Percentiles rank a stretch among this genome's conserved stretches.
These are phyloP conservation scores for Aspergillus olivimuriae DNA, from an alignment of 495 filamentous ascomycete genomes.

Conservation along the genomic window DNA sequence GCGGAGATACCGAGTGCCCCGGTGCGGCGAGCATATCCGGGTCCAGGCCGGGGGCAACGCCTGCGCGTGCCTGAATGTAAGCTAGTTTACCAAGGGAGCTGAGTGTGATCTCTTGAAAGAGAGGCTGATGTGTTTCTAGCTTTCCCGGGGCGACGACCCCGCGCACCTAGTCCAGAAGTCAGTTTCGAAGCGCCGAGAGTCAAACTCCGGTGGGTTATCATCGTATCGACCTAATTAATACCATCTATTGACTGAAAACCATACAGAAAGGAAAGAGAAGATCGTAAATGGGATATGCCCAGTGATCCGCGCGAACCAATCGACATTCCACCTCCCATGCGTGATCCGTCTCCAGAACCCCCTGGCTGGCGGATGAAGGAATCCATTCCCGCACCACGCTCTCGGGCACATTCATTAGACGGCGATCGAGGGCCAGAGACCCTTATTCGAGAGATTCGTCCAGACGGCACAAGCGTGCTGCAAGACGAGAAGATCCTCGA, in stretches of 20 bases:
- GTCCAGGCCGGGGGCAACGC: slow-evolving; percentile 1
- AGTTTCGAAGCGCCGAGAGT: slow-evolving; percentile 10
- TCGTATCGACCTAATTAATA: too few species aligned
- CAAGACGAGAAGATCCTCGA: slow-evolving; percentile 11
- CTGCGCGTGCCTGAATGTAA: slow-evolving; percentile 5
- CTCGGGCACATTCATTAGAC: slow-evolving; percentile 4
- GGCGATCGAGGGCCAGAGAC: slow-evolving; percentile 7
- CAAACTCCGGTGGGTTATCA: slow-evolving; percentile 8
- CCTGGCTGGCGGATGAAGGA: slow-evolving; percentile 10
- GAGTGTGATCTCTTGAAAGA: not conserved
- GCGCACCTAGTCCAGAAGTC: slow-evolving; percentile 10
- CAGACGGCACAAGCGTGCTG: not conserved
- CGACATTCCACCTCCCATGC: not conserved
- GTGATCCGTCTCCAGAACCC: slow-evolving; percentile 4
- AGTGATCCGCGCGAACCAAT: slow-evolving; percentile 6
- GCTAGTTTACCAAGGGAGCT: too few species aligned
- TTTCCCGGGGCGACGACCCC: slow-evolving; percentile 7
- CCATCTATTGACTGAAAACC: not conserved
- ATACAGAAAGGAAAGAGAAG: slow-evolving; percentile 3
- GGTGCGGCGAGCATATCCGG: slow-evolving; percentile 1
- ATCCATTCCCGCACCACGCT: slow-evolving; percentile 2
- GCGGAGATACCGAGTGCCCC: slow-evolving; percentile 2
- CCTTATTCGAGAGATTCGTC: slow-evolving; percentile 3
- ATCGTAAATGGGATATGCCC: slow-evolving; percentile 4
- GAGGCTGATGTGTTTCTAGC: not conserved